Percentiles rank a stretch among this genome's conserved stretches.
phyloP scores from a whole-genome alignment of 441 rosid species.

The Iberis amara region DNA sequence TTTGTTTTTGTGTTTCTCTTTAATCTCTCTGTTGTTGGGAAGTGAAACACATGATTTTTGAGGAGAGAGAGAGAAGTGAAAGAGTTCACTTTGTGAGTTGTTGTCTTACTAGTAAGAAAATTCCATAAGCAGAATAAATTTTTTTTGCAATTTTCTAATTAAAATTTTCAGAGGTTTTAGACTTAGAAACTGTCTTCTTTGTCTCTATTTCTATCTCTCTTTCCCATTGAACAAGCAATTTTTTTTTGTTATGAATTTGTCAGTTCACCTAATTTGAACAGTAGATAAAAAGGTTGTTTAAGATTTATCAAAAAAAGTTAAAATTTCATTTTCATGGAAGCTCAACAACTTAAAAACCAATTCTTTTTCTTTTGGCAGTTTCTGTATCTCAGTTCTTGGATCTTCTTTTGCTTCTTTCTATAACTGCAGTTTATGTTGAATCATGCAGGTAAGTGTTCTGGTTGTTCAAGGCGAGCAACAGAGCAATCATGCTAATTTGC shows the following conservation, averaged over 20 bases:
- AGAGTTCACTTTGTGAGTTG: constrained; percentile 22
- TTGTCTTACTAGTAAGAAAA: constrained; percentile 3
- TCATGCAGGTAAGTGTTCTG: constrained; percentile 22
- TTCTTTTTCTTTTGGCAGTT: constrained; percentile 23
- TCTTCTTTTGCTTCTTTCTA: constrained; percentile 26
- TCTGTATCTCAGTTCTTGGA: constrained; percentile 16
- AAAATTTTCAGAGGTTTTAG: constrained; percentile 23
- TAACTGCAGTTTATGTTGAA: constrained; percentile 12
- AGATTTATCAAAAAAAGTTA: constrained; percentile 30
- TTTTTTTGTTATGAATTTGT: constrained; percentile 14
- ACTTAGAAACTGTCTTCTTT: constrained; percentile 30
- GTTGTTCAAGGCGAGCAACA: no score
- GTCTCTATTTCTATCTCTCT: constrained; percentile 15
- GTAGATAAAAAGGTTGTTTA: constrained; percentile 17
- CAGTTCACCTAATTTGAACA: constrained; percentile 26
- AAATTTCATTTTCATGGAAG: constrained; percentile 31
- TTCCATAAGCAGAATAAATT: constrained; percentile 2
- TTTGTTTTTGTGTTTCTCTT: constrained; percentile 8
- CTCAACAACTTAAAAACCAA: constrained; percentile 23
- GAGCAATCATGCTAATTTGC: constrained; percentile 23
- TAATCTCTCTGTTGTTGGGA: constrained; percentile 24
- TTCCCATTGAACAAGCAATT: constrained; percentile 23
- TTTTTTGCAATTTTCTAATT: constrained; percentile 11
- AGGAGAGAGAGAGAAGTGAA: no score
- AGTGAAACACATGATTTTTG: constrained; percentile 23